Percentiles rank a stretch among this genome's conserved stretches.
phyloP scores from a whole-genome alignment of 257 asterid species.

The Coffea canephora region DNA sequence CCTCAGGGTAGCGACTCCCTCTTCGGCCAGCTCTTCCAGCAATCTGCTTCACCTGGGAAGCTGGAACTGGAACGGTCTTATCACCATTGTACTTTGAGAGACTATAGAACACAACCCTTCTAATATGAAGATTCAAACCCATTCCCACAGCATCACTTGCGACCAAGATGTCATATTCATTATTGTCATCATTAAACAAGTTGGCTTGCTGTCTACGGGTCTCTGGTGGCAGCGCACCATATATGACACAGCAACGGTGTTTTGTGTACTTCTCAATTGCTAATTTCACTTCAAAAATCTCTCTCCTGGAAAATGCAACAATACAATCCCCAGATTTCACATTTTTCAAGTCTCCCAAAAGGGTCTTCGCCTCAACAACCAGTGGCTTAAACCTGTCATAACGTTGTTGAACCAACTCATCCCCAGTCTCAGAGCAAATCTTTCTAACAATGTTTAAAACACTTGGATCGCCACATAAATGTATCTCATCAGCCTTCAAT shows the following conservation, averaged over 20 bases:
- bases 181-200: conserved; percentile 68
- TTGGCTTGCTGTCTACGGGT: conserved; percentile 90
- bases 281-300: conserved; percentile 85
- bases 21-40: conserved; percentile 99
- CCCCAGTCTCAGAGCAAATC: conserved; percentile 75
- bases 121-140: conserved; percentile 89
- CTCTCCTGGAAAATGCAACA: conserved; percentile 93
- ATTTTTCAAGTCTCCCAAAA: conserved; percentile 70
- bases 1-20: conserved; percentile 92
- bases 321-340: conserved; percentile 90
- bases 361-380: conserved; percentile 90
- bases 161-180: conserved; percentile 73
- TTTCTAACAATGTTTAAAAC: conserved; percentile 64
- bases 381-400: conserved; percentile 88
- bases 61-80: conserved; percentile 72
- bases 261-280: conserved; percentile 79
- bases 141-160: conserved; percentile 98
- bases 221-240: conserved; percentile 96
- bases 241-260: conserved; percentile 88
- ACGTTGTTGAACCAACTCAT: conserved; percentile 67
- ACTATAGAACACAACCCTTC: conserved; percentile 69
- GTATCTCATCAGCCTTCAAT: conserved; percentile 91
- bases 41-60: conserved; percentile 93
- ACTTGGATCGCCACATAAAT: conserved; percentile 98
- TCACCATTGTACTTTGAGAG: conserved; percentile 83